Conservation (phyloP, 805 yeast species). For the Blastobotrys americana region DNA sequence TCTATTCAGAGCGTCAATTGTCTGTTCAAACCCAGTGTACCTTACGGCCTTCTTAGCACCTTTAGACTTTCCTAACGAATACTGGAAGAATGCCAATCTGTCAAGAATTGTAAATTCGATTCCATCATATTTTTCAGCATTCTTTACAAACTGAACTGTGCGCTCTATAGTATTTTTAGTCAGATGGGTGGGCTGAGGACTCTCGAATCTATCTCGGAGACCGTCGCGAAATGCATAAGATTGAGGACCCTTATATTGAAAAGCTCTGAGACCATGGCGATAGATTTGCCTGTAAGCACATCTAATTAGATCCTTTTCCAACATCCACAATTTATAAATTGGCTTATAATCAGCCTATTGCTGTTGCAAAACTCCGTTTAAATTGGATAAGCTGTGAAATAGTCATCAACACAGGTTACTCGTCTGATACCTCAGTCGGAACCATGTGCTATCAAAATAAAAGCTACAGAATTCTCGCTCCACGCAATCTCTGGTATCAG, state of each 20-base stretch:
- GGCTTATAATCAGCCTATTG: too few relatives aligned
- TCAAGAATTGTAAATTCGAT: conserved; percentile 12
- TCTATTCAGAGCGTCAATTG: not conserved
- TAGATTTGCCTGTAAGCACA: not conserved
- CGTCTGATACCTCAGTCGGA: too few relatives aligned
- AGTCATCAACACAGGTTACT: too few relatives aligned
- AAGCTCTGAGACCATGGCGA: not conserved
- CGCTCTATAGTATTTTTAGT: conserved; percentile 7
- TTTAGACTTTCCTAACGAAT: conserved; percentile 4
- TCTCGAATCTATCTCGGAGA: not conserved
- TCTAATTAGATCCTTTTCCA: too few relatives aligned
- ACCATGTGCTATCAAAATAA: too few relatives aligned
- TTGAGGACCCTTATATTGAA: not conserved
- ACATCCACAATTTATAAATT: too few relatives aligned
- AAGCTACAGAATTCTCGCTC: too few relatives aligned
- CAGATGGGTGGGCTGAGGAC: not conserved
- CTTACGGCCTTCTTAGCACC: not conserved
- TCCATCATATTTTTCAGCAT: conserved; percentile 15
- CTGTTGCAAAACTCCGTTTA: too few relatives aligned
- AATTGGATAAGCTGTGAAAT: too few relatives aligned
- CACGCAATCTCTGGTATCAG: too few relatives aligned
- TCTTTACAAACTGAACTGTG: conserved; percentile 14
- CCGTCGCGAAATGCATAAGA: not conserved
- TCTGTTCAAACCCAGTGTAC: not conserved
- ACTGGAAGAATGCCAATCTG: conserved; percentile 15